Conservation (phyloP, 139 green algal genomes). For the Chlorella sp. region DNA sequence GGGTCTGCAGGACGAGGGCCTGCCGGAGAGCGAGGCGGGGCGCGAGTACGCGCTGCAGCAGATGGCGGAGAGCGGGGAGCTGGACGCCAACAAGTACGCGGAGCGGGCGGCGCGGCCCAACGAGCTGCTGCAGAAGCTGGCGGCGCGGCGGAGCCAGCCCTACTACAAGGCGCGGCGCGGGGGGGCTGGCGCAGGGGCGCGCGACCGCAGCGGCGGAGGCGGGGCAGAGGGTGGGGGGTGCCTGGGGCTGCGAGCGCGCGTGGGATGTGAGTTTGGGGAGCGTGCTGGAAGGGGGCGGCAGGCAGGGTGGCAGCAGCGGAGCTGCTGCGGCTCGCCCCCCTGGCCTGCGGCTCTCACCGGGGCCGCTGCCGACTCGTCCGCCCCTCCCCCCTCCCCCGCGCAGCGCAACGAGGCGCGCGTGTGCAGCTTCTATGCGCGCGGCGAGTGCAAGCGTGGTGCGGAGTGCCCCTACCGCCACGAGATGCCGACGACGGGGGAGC, state of each 20-base stretch:
- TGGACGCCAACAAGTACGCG: slow-evolving; percentile 22
- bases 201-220: no score
- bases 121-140: slow-evolving; percentile 82
- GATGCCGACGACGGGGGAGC: slow-evolving; percentile 70
- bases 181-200: no score
- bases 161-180: slow-evolving; percentile 92
- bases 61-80: slow-evolving; percentile 53
- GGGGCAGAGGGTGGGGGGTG: no score
- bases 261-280: no score
- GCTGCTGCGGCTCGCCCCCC: no score
- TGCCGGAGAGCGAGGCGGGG: slow-evolving; percentile 86
- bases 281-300: no score
- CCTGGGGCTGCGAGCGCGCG: no score
- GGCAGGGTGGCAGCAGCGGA: no score
- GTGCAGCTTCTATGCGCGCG: slow-evolving; percentile 94
- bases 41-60: slow-evolving; percentile 86
- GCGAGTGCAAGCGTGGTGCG: slow-evolving; percentile 91
- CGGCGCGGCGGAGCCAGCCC: slow-evolving; percentile 86
- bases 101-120: slow-evolving; percentile 28
- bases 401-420: slow-evolving; percentile 91
- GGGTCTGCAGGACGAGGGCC: slow-evolving; percentile 72
- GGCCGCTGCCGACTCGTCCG: no score
- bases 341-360: no score
- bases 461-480: slow-evolving; percentile 97
- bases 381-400: no score